Base-by-base conservation (phyloP, 345 rosid genomes). In the Pugionium cornutum region DNA sequence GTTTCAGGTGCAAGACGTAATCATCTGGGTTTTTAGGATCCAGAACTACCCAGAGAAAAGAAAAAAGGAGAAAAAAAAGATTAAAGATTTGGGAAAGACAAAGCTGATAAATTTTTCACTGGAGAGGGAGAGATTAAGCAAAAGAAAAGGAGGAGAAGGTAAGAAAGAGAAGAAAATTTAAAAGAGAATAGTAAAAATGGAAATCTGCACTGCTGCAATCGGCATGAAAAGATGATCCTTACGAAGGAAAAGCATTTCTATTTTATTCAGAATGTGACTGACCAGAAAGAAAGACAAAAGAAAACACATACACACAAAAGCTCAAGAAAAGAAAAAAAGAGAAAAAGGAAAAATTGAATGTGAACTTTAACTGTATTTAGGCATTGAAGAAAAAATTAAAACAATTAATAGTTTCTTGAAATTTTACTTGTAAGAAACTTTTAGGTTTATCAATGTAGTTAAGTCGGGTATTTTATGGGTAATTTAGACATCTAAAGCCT, bases 141-240 rank as follows among this genome's bases (percentile, higher is more conserved):
- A 31, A 25, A 27, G 2, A 25, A 44, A 18, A 32, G 40, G 29
- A 53, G 58, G 28, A 62, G 39, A 33, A 28, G 11, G n/a, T 2
- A 4, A 5, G 40, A 7, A 40, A 63, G 43, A 48, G 8, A 10
- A 36, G 37, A 65, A 34, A 28, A 35, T 30, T 51, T 2, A 66
- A 44, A 58, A 53, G 49, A 45, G 71, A 59, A 29, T 53, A 66
- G 67, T 50, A 35, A 60, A 51, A 42, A 73, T 44, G 77, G 62
- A 43, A 59, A 66, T 29, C 41, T 66, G 73, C 26, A 60, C 26
- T 60, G 64, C 2, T 60, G 53, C 68, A 67, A 74, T 66, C 41
- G 73, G 64, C 47, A 53, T 74, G 73, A 53, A 74, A 74, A 74
- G 77, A 74, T 67, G 77, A 73, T 67, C 61, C 68, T 66, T 61